Evolutionary conservation across 768 basidiomycete species (phyloP).

Genomic region (Lyophyllum decastes): DNA sequence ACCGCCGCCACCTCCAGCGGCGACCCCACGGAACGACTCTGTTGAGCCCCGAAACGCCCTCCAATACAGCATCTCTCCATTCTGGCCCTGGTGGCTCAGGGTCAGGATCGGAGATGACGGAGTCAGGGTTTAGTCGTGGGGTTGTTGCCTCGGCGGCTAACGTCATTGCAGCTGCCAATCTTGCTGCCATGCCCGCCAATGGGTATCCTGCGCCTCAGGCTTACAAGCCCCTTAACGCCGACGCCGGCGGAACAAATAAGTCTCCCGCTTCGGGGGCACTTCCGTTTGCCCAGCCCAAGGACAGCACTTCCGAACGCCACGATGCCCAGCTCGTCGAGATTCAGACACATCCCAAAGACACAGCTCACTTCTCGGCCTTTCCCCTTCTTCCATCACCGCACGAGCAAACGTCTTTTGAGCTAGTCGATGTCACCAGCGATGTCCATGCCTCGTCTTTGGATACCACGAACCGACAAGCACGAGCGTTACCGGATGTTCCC

Average conservation of each 20-base stretch:
- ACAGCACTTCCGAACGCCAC: not conserved
- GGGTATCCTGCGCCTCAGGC: conserved; percentile 8
- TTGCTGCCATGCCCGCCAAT: not conserved
- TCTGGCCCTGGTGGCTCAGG: not conserved
- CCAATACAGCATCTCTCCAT: not conserved
- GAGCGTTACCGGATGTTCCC: conserved; percentile 1
- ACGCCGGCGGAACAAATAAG: not conserved
- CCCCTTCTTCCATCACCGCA: conserved; percentile 8
- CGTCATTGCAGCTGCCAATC: conserved; percentile 4
- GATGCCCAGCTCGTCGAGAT: not conserved
- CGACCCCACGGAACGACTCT: conserved; percentile 17
- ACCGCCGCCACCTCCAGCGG: conserved; percentile 9
- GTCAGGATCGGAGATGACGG: conserved; percentile 5
- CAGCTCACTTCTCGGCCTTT: not conserved
- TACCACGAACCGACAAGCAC: not conserved
- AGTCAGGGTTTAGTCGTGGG: conserved; percentile 1
- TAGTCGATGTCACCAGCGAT: not conserved
- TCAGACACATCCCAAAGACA: not conserved
- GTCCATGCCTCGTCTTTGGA: not conserved
- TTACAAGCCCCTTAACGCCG: conserved; percentile 5
- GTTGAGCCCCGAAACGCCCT: not conserved
- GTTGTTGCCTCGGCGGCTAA: not conserved
- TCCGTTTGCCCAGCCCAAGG: conserved; percentile 1
- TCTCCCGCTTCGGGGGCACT: not conserved
- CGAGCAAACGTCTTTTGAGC: not conserved